Conservation (phyloP, 805 yeast species). For the Brettanomyces custersianus region DNA sequence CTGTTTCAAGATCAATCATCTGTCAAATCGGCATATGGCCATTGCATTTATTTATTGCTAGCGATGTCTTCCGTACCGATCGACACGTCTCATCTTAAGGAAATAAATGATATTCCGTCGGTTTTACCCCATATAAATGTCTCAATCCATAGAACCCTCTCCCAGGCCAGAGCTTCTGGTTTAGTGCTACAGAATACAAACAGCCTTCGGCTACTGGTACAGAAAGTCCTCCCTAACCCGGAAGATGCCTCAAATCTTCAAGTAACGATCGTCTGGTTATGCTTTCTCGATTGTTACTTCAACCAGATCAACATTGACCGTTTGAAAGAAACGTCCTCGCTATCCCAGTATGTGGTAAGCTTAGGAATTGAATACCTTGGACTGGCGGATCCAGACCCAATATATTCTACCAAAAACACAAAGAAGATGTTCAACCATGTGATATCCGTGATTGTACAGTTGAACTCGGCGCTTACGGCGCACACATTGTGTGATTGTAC, state of each 20-base stretch:
- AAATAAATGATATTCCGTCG: too few relatives aligned
- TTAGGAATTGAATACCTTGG: conserved; percentile 1
- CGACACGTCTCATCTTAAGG: too few relatives aligned
- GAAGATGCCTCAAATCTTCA: not conserved
- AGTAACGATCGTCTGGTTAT: conserved; percentile 1
- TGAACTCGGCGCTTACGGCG: not conserved
- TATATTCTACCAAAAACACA: conserved; percentile 2
- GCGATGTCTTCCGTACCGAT: too few relatives aligned
- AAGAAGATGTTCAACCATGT: conserved; percentile 4
- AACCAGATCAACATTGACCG: not conserved
- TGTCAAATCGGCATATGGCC: too few relatives aligned
- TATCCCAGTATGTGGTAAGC: not conserved
- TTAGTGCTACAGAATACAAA: too few relatives aligned
- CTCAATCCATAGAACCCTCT: too few relatives aligned
- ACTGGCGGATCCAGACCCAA: conserved; percentile 1
- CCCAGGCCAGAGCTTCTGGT: too few relatives aligned
- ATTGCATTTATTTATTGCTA: too few relatives aligned
- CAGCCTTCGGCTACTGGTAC: not conserved
- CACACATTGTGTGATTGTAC: conserved; percentile 4
- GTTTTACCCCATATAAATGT: too few relatives aligned
- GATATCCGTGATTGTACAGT: not conserved
- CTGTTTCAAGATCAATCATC: too few relatives aligned
- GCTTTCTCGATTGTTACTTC: not conserved
- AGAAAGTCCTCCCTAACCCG: not conserved
- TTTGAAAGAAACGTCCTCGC: not conserved